These are phyloP conservation scores for Choiromyces venosus DNA, from an alignment of 495 filamentous ascomycete species.

Conservation along the genomic window DNA sequence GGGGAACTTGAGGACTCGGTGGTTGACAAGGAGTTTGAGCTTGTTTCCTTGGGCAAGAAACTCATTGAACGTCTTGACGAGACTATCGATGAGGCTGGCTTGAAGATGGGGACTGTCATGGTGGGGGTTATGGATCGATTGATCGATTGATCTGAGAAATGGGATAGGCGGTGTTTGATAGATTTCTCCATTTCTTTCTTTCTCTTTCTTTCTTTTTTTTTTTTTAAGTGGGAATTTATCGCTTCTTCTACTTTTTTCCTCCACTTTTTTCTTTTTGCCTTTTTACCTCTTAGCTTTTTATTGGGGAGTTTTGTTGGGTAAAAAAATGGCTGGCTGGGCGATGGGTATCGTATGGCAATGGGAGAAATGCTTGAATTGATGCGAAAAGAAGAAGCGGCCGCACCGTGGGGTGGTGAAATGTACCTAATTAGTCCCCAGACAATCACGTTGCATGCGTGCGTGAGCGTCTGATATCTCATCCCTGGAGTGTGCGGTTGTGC, in stretches of 20 bases:
- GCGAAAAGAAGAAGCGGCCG: no score
- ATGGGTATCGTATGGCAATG: background rate
- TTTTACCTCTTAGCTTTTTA: background rate
- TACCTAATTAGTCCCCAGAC: background rate
- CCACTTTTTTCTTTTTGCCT: background rate
- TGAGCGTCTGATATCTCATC: background rate
- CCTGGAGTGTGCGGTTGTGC: background rate
- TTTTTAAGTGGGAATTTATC: background rate
- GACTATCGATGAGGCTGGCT: constrained; percentile 73
- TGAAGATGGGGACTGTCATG: constrained; percentile 89
- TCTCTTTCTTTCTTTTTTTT: background rate
- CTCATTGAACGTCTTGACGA: constrained; percentile 66
- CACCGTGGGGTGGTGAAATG: background rate
- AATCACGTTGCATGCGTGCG: background rate
- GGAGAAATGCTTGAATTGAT: background rate
- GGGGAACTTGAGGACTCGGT: background rate
- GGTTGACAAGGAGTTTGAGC: constrained; percentile 59
- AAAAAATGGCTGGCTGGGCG: background rate
- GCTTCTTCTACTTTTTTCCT: background rate
- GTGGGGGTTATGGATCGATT: constrained; percentile 54
- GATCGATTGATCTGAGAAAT: constrained; percentile 9
- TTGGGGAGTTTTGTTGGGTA: background rate
- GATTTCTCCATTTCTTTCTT: background rate
- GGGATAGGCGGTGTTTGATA: background rate
- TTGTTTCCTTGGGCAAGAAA: constrained; percentile 71